Evolutionary conservation across 441 rosid genomes (phyloP), one percentile per base, ranked within the genome.

Genomic region (Pelargonium australe): DNA sequence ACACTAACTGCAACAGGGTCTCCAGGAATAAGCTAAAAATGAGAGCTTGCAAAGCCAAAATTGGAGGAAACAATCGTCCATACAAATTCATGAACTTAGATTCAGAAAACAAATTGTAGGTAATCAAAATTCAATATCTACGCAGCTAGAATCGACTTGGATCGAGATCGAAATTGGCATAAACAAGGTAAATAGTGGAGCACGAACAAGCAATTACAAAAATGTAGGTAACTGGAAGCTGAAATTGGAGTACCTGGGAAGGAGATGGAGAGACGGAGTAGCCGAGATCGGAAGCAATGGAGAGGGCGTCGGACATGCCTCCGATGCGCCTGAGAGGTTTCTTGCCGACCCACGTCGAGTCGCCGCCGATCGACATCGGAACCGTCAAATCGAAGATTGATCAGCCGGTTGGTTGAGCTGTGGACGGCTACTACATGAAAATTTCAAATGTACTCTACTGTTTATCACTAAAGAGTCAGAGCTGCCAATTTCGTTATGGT

Each of bases 291-390:
- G 97, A 78, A 58, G 99, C 99, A 65, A 94, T 88, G 75, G 97
- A 89, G 73, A 94, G 96, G n/a, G 99, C 97, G 77, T 94, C 99
- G 43, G 91, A 84, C 82, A 94, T 89, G 41, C 97, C 99, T 40
- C 96, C 95, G 77, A 94, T 94, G 65, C 97, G 97, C 43, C 96
- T 78, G 41, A 87, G 75, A 37, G 96, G 95, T 73, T 89, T 91
- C 80, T 85, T 91, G 40, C 97, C 93, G 0, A 94, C 99, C 97
- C 96, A 94, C 6, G 95, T 88, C 49, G 88, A 69, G 77, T 94
- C 97, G 68, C 81, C 80, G 63, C 87, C 85, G 86, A 89, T 88
- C 68, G 95, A 86, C 95, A 88, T 91, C 66, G 66, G 28, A 20
- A 5, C 64, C 45, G 55, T 41, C 17, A 9, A 37, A 7, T 5